Evolutionary conservation across 2,329 filamentous ascomycete genomes (phyloP).

Genomic region (Trichoderma cornu-damae): DNA sequence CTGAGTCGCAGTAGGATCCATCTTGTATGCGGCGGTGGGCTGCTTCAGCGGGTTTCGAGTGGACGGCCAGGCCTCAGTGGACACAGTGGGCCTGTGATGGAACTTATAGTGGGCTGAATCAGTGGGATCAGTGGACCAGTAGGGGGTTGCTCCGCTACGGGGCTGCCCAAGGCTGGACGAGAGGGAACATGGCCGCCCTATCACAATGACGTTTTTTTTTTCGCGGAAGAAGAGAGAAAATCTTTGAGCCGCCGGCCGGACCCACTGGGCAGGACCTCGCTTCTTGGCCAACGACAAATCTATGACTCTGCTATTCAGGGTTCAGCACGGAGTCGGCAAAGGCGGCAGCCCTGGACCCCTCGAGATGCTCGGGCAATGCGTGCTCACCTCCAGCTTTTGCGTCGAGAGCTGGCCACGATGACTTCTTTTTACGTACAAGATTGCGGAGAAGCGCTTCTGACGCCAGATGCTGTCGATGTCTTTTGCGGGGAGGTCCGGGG

Average conservation of each 20-base stretch:
- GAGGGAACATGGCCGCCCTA: neutral
- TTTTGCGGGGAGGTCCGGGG: slow-evolving; percentile 17
- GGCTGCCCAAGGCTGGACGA: neutral
- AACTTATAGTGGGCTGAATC: neutral
- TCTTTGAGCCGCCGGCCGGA: neutral
- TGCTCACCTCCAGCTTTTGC: neutral
- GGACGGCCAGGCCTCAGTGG: neutral
- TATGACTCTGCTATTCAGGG: neutral
- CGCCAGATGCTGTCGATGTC: slow-evolving; percentile 1
- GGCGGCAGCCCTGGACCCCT: neutral
- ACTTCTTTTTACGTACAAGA: slow-evolving; percentile 17
- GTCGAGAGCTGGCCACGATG: slow-evolving; percentile 3
- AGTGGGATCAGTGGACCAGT: slow-evolving; percentile 7
- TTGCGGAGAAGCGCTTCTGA: slow-evolving; percentile 11
- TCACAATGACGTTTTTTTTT: slow-evolving; percentile 17
- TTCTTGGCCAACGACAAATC: neutral
- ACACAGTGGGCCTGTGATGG: neutral
- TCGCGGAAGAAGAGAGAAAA: slow-evolving; percentile 1
- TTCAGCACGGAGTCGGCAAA: slow-evolving; percentile 4
- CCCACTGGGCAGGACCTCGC: slow-evolving; percentile 9
- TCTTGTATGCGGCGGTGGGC: neutral
- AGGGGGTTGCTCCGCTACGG: slow-evolving; percentile 5
- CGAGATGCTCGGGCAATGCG: neutral
- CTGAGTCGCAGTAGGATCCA: slow-evolving; percentile 12
- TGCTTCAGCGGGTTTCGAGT: slow-evolving; percentile 6